These are phyloP conservation scores for Talaromyces nanjingensis DNA, from an alignment of 495 filamentous ascomycete species.

Conservation along the genomic window DNA sequence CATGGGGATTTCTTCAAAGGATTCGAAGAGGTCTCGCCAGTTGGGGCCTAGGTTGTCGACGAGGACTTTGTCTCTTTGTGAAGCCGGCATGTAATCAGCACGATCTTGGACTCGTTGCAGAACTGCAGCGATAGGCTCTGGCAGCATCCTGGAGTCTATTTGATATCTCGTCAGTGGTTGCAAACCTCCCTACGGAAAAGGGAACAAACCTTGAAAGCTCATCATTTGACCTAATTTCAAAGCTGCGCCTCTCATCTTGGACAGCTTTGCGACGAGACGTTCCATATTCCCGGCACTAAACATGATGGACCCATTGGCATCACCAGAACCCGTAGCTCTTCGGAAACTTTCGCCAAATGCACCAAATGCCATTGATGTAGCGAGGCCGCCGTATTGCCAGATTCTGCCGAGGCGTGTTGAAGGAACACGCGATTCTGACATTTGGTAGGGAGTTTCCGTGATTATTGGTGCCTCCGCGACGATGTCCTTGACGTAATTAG, in stretches of 20 bases:
- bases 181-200: background rate
- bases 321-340: slow-evolving; percentile 54
- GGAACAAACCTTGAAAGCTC: slow-evolving; percentile 69
- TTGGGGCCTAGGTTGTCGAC: slow-evolving; percentile 68
- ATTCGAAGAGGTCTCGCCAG: slow-evolving; percentile 77
- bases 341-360: slow-evolving; percentile 77
- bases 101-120: slow-evolving; percentile 92
- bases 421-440: slow-evolving; percentile 85
- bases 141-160: slow-evolving; percentile 87
- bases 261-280: slow-evolving; percentile 82
- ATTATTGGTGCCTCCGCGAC: background rate
- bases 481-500: background rate
- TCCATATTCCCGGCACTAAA: slow-evolving; percentile 88
- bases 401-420: slow-evolving; percentile 78
- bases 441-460: slow-evolving; percentile 46
- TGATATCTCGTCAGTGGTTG: background rate
- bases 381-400: slow-evolving; percentile 92
- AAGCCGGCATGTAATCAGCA: slow-evolving; percentile 95
- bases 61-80: slow-evolving; percentile 81
- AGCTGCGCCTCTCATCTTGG: slow-evolving; percentile 94
- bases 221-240: slow-evolving; percentile 98
- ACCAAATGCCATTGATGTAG: slow-evolving; percentile 93
- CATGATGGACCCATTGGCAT: slow-evolving; percentile 66
- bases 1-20: slow-evolving; percentile 86
- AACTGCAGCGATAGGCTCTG: slow-evolving; percentile 74